These are phyloP conservation scores for Aspergillus taichungensis DNA, from an alignment of 495 filamentous ascomycete genomes.

Conservation along the genomic window DNA sequence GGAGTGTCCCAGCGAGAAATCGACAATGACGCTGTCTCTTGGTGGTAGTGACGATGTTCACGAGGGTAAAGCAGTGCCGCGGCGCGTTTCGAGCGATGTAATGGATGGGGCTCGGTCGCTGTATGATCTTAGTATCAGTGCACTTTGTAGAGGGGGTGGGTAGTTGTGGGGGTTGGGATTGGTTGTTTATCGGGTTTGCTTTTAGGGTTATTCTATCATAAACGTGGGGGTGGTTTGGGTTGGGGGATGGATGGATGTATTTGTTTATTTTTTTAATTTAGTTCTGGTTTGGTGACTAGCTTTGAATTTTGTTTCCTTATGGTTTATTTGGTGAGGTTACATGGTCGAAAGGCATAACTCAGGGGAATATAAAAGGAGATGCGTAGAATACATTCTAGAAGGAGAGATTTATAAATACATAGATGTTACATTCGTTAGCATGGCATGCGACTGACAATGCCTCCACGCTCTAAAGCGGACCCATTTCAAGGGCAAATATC, in stretches of 20 bases:
- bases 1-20: too few species aligned
- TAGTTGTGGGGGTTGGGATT: not conserved
- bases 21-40: not conserved
- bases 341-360: not conserved
- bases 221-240: too few species aligned
- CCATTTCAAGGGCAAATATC: too few species aligned
- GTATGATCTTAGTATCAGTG: constrained; percentile 1
- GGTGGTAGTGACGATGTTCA: not conserved
- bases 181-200: too few species aligned
- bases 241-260: too few species aligned
- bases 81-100: not conserved
- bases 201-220: too few species aligned
- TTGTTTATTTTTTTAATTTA: too few species aligned
- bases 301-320: too few species aligned
- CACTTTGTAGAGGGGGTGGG: not conserved
- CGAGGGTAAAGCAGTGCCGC: not conserved
- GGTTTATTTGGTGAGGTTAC: not conserved
- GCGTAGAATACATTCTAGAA: constrained; percentile 12
- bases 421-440: not conserved
- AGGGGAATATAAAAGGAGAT: constrained; percentile 1
- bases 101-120: not conserved
- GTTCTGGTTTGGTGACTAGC: too few species aligned
- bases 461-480: too few species aligned
- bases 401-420: constrained; percentile 10
- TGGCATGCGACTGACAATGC: not conserved